A percentile compares a stretch with the other conserved stretches of the same genome.
Evolutionary conservation across 2,329 filamentous ascomycete species (phyloP).

Genomic region (Trichoderma lentiforme): DNA sequence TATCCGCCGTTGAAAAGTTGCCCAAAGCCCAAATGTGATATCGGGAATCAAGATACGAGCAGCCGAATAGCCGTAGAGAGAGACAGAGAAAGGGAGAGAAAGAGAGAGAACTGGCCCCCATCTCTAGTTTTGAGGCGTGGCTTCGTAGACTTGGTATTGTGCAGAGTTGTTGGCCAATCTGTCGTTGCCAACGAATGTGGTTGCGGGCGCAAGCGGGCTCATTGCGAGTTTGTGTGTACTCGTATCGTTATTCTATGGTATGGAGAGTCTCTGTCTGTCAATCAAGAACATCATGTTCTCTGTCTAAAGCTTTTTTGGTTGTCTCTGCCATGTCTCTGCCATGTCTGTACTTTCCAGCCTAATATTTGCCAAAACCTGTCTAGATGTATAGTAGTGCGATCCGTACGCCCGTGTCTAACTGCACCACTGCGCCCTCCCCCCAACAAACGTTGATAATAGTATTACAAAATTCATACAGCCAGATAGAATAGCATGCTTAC

Average conservation of each 20-base stretch:
- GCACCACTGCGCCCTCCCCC: not conserved
- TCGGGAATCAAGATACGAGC: not conserved
- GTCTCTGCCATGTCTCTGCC: not conserved
- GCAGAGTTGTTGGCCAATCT: not conserved
- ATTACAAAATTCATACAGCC: conserved; percentile 1
- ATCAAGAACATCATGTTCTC: not conserved
- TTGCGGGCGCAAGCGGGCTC: not conserved
- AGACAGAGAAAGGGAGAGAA: not conserved
- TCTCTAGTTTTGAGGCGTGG: not conserved
- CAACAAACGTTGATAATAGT: not conserved
- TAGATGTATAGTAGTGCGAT: not conserved
- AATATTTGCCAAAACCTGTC: not conserved
- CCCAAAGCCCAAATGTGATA: not conserved
- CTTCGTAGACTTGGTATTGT: not conserved
- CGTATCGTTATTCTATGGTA: not conserved
- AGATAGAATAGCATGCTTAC: not conserved
- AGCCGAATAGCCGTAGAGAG: not conserved
- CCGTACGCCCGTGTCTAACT: not conserved
- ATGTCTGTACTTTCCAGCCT: not conserved
- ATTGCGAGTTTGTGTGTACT: not conserved
- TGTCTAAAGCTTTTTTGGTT: not conserved
- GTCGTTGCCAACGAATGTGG: not conserved
- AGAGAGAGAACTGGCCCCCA: not conserved
- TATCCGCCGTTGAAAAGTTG: not conserved
- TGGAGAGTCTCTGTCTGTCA: not conserved